phyloP scores from a whole-genome alignment of 1,284 basidiomycete species.

The Leccinum cinnamomeum region DNA sequence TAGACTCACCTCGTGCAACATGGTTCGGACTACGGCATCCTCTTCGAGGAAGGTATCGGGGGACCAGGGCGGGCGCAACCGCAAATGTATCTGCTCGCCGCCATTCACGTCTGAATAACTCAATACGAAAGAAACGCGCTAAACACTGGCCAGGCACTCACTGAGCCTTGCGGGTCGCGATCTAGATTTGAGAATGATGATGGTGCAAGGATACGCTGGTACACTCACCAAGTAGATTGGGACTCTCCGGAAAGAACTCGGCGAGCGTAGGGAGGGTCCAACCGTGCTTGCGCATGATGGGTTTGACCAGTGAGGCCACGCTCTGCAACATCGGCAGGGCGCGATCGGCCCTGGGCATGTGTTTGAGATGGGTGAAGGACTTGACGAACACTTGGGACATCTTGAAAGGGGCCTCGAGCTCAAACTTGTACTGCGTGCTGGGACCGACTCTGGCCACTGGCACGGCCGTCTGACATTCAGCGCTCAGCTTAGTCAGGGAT shows the following conservation, averaged over 20 bases:
- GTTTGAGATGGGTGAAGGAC: constrained; percentile 67
- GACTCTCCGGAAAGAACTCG: constrained; percentile 82
- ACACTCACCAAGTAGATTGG: constrained; percentile 67
- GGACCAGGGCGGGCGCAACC: constrained; percentile 70
- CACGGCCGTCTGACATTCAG: too few species aligned
- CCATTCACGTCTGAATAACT: constrained; percentile 62
- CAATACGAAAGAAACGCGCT: background rate
- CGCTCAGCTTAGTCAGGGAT: too few species aligned
- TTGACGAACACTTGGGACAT: constrained; percentile 56
- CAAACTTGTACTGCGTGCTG: background rate
- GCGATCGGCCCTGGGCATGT: constrained; percentile 56
- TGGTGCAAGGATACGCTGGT: background rate
- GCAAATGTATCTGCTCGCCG: constrained; percentile 78
- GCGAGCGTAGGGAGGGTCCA: constrained; percentile 82
- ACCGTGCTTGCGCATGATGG: constrained; percentile 81
- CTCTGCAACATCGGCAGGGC: constrained; percentile 69
- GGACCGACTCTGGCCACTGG: background rate
- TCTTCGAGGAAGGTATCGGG: constrained; percentile 74
- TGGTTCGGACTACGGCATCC: constrained; percentile 71
- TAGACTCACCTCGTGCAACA: constrained; percentile 78
- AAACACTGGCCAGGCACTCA: constrained; percentile 18
- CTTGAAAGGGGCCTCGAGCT: background rate
- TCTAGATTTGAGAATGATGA: constrained; percentile 9
- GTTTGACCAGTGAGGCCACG: constrained; percentile 81
- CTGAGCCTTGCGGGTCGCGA: constrained; percentile 31